Conservation (phyloP, 257 asterid genomes). For the Solanum etuberosum region DNA sequence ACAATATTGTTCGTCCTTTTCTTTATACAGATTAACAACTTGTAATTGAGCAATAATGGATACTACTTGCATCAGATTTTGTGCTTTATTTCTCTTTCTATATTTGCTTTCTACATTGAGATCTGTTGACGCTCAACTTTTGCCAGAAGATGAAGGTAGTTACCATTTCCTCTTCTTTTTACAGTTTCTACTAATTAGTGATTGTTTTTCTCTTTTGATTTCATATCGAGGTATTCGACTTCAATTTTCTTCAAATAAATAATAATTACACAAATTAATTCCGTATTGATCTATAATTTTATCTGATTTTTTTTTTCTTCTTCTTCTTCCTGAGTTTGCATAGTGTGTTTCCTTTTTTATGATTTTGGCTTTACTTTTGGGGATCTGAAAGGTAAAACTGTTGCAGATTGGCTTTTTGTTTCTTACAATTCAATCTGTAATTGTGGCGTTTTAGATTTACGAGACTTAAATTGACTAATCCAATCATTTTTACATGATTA, state of each 20-base stretch:
- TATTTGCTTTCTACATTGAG: neutral
- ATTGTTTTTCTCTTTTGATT: neutral
- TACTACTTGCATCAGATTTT: neutral
- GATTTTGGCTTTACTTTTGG: neutral
- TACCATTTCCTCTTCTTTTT: neutral
- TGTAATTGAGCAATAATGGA: neutral
- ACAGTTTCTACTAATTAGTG: neutral
- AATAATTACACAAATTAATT: too few relatives aligned
- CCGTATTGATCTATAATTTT: too few relatives aligned
- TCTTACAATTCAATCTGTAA: neutral
- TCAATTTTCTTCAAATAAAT: neutral
- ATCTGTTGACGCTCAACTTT: neutral
- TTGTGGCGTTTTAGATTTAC: neutral
- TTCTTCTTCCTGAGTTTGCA: neutral
- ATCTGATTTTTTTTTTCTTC: neutral
- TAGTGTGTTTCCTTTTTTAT: neutral
- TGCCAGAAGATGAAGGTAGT: slow-evolving; percentile 6
- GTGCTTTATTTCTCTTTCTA: neutral
- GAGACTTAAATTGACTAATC: neutral
- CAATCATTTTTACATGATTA: too few relatives aligned
- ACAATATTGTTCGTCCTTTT: neutral
- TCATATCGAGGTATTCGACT: neutral
- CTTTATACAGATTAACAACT: neutral
- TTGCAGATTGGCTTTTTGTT: neutral
- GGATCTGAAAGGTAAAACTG: neutral